phyloP scores from a whole-genome alignment of 1,284 basidiomycete genomes.

The Chiua sp. region DNA sequence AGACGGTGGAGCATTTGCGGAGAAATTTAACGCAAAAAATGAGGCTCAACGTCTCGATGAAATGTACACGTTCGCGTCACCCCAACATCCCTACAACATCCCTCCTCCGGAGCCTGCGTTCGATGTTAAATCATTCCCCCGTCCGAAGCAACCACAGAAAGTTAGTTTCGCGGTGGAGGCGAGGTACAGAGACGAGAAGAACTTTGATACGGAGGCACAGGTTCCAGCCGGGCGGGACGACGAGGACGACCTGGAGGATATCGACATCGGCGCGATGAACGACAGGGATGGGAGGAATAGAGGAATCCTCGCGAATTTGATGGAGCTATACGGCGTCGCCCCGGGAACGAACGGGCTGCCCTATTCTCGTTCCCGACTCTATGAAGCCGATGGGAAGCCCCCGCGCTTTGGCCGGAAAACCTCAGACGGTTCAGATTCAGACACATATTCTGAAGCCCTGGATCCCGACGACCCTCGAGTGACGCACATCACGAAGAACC shows the following conservation, averaged over 20 bases:
- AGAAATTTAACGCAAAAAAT: slow-evolving; percentile 18
- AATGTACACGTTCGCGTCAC: slow-evolving; percentile 56
- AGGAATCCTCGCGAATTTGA: slow-evolving; percentile 50
- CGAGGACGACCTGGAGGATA: slow-evolving; percentile 6
- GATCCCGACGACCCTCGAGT: slow-evolving; percentile 62
- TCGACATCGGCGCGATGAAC: slow-evolving; percentile 17
- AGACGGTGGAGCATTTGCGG: slow-evolving; percentile 27
- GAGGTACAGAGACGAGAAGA: slow-evolving; percentile 14
- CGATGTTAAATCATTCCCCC: slow-evolving; percentile 27
- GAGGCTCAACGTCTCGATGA: slow-evolving; percentile 27
- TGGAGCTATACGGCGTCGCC: slow-evolving; percentile 54
- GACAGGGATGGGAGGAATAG: slow-evolving; percentile 36
- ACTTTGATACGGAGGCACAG: slow-evolving; percentile 35
- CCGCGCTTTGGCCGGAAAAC: slow-evolving; percentile 16
- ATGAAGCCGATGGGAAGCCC: slow-evolving; percentile 17
- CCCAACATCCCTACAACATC: slow-evolving; percentile 65
- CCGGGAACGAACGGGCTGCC: slow-evolving; percentile 33
- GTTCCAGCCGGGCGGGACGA: slow-evolving; percentile 3
- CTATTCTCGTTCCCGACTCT: slow-evolving; percentile 32
- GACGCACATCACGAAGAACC: slow-evolving; percentile 47
- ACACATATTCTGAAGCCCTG: slow-evolving; percentile 48
- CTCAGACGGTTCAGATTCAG: slow-evolving; percentile 32
- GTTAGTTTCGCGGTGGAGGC: slow-evolving; percentile 28
- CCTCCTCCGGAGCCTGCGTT: slow-evolving; percentile 51
- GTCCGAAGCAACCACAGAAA: slow-evolving; percentile 20